Evolutionary conservation across 257 asterid species (phyloP), one percentile per base, ranked within the genome.

Genomic region (Dorcoceras hygrometricum): DNA sequence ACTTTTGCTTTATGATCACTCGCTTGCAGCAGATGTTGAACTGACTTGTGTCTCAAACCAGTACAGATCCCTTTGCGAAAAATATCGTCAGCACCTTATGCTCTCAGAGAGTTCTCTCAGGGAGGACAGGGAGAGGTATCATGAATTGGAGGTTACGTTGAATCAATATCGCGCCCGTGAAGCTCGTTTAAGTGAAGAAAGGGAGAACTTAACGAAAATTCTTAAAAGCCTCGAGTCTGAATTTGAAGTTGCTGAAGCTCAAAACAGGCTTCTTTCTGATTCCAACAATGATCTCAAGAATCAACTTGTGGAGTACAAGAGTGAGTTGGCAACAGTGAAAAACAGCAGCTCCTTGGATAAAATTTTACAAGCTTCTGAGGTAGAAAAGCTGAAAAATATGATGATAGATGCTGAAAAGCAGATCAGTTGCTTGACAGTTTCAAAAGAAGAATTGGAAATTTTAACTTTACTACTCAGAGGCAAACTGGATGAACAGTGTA

Each of bases 361-460:
- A 66, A 57, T 29, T 62, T 65, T 67, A 48, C 81, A 72, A 39
- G 79, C 73, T 72, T 72, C 78, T 26, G 83, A 77, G 79, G 60
- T 76, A 31, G 83, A 73, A 75, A 69, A 73, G 75, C 67, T 88
- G 19, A 79, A 75, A 48, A 73, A 36, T 48, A 57, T 20, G 76
- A 67, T 82, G 76, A 64, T 62, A 31, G 78, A 66, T 62, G 68
- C 84, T 29, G 94, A 83, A 73, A 85, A 87, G 57, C 91, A 93
- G 36, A 73, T 78, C 60, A 29, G 31, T 57, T 22, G 23, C 71
- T 66, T 85, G 82, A 63, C 65, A 59, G 71, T 76, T 58, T 81
- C 83, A 16, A 88, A 80, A 64, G 89, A 85, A 77, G 89, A 90
- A 79, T 72, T 80, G 74, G 97, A 84, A 68, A 78, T 88, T 77